Evolutionary conservation across 495 filamentous ascomycete species (phyloP).

Genomic region (Penicillium pancosmium): DNA sequence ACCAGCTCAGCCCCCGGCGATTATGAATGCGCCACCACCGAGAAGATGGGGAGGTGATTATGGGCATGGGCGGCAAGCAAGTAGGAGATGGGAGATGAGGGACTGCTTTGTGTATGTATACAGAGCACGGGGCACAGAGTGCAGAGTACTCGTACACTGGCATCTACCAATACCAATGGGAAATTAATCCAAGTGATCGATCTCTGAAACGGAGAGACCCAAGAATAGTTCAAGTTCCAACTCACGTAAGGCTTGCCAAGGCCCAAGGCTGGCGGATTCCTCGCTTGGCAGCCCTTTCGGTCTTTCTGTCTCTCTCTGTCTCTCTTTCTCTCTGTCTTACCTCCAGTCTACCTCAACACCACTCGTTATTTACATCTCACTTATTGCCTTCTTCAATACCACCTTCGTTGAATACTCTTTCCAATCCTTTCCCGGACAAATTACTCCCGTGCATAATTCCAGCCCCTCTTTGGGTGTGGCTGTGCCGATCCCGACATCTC

Average conservation of each 20-base stretch:
- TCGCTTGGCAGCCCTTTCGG: neutral
- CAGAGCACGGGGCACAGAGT: neutral
- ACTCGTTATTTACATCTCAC: neutral
- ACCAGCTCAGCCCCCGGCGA: conserved; percentile 1
- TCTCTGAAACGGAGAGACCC: neutral
- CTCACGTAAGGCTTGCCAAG: conserved; percentile 6
- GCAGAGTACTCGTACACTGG: neutral
- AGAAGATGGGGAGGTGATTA: neutral
- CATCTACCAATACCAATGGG: neutral
- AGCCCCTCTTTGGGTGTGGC: neutral
- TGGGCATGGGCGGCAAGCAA: neutral
- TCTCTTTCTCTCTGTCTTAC: neutral
- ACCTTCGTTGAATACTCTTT: neutral
- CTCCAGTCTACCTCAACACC: neutral
- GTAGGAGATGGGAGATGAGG: neutral
- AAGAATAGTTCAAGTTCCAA: neutral
- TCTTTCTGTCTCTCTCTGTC: neutral
- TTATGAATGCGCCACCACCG: neutral
- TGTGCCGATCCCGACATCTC: conserved; percentile 10
- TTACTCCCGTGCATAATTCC: neutral
- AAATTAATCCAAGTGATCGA: neutral
- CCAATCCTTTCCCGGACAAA: neutral
- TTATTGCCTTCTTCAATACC: neutral
- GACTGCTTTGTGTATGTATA: neutral
- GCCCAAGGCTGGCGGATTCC: conserved; percentile 3